Conservation (phyloP, 2,329 filamentous ascomycete genomes). For the Zasmidium angulare region DNA sequence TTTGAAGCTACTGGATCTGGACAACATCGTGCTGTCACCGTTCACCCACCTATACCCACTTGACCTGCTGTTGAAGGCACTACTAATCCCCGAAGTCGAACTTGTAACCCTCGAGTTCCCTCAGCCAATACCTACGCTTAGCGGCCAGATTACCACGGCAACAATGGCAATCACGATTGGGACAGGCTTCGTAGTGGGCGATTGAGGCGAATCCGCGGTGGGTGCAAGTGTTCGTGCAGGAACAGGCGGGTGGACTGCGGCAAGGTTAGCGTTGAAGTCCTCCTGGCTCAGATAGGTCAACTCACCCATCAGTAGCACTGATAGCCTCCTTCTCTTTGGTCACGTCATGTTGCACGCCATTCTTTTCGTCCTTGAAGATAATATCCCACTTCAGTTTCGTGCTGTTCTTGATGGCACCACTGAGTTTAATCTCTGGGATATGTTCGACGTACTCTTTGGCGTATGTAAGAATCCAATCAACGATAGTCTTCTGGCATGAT, state of each 20-base stretch:
- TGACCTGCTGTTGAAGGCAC: background rate
- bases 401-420: conserved; percentile 7
- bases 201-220: background rate
- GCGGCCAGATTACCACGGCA: background rate
- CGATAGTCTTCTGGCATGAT: conserved; percentile 17
- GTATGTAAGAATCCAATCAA: conserved; percentile 14
- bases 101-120: background rate
- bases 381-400: conserved; percentile 5
- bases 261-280: background rate
- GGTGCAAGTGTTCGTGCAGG: background rate
- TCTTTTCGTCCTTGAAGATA: conserved; percentile 1
- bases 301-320: background rate
- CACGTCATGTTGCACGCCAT: background rate
- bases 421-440: conserved; percentile 13
- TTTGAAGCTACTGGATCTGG: too few relatives aligned
- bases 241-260: background rate
- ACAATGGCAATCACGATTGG: background rate
- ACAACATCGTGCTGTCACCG: too few relatives aligned
- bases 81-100: conserved; percentile 1
- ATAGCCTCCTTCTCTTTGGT: background rate
- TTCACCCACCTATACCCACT: too few relatives aligned
- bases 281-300: background rate
- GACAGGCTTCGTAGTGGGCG: background rate
- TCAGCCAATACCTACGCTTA: background rate
- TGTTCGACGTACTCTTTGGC: conserved; percentile 19